A percentile compares a stretch with the other conserved stretches of the same genome.
These are phyloP conservation scores for Penicillium sp. DNA, from an alignment of 2,329 filamentous ascomycete species.

Conservation along the genomic window DNA sequence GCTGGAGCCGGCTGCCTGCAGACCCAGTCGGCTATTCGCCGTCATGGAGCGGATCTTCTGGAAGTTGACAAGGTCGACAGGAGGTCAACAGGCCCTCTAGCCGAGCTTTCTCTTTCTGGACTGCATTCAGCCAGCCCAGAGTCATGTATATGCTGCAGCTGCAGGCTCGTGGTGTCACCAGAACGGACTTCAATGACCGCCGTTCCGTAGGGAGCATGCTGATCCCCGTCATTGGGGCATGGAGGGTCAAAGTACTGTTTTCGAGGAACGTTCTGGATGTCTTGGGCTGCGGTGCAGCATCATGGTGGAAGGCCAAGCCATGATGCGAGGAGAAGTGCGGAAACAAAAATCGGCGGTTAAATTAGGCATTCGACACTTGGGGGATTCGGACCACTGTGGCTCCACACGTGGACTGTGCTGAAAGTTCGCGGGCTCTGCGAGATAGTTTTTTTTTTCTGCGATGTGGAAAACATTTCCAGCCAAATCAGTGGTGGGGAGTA, in stretches of 20 bases:
- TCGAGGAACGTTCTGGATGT: not conserved
- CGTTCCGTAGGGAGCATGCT: constrained; percentile 10
- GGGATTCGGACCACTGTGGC: constrained; percentile 1
- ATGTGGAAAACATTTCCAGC: constrained; percentile 23
- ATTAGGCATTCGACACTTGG: constrained; percentile 26
- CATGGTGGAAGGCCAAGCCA: not conserved
- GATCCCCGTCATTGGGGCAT: constrained; percentile 43
- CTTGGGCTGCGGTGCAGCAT: not conserved
- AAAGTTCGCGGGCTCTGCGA: constrained; percentile 10
- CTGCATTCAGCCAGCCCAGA: constrained; percentile 19
- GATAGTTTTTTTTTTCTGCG: not conserved
- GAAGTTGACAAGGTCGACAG: constrained; percentile 8
- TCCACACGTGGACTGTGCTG: constrained; percentile 22
- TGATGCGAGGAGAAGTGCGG: not conserved
- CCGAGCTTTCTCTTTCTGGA: constrained; percentile 8
- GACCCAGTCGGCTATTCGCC: constrained; percentile 11
- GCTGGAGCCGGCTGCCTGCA: constrained; percentile 29
- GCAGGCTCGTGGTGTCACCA: constrained; percentile 20
- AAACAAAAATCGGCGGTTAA: constrained; percentile 11
- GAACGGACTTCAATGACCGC: constrained; percentile 11
- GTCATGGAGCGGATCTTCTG: constrained; percentile 10
- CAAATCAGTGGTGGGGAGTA: constrained; percentile 26
- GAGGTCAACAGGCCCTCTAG: not conserved
- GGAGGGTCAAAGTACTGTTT: not conserved
- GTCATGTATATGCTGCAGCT: constrained; percentile 12